Percentiles rank a stretch among this genome's conserved stretches.
These are phyloP conservation scores for Eragrostis curvula DNA, from an alignment of 176 grass and related monocot species.

Conservation along the genomic window DNA sequence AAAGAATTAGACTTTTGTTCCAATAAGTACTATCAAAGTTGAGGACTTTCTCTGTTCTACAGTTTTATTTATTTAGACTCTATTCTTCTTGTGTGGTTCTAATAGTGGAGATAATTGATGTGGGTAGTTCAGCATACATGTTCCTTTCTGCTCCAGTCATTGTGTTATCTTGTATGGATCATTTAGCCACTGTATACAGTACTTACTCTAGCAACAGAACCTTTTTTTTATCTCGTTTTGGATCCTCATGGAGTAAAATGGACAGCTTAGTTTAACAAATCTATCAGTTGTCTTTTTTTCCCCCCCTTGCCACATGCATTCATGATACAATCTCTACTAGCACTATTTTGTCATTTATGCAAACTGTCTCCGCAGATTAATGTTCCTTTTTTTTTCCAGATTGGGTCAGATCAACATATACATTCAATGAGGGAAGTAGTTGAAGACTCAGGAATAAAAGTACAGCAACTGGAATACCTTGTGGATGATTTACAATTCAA, in stretches of 20 bases:
- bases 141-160: conserved; percentile 10
- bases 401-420: conserved; percentile 72
- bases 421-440: conserved; percentile 57
- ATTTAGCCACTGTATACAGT: conserved; percentile 22
- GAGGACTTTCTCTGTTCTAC: conserved; percentile 3
- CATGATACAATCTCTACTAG: not conserved
- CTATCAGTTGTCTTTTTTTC: conserved; percentile 1
- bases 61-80: conserved; percentile 1
- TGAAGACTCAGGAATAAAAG: conserved; percentile 66
- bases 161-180: conserved; percentile 20
- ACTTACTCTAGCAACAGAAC: conserved; percentile 2
- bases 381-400: conserved; percentile 52
- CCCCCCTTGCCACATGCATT: conserved; percentile 1
- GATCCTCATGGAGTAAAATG: not conserved
- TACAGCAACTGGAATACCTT: conserved; percentile 60
- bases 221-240: too few species aligned
- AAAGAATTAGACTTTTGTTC: conserved; percentile 15
- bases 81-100: conserved; percentile 22
- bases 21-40: not conserved
- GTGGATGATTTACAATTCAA: conserved; percentile 72
- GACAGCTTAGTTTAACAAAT: conserved; percentile 29
- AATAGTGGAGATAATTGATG: not conserved
- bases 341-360: conserved; percentile 16
- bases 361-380: conserved; percentile 17
- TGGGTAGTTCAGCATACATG: not conserved